Percentiles rank a stretch among this genome's conserved stretches.
These are phyloP conservation scores for Cynara cardunculus DNA, from an alignment of 129 eudicot species.

Conservation along the genomic window DNA sequence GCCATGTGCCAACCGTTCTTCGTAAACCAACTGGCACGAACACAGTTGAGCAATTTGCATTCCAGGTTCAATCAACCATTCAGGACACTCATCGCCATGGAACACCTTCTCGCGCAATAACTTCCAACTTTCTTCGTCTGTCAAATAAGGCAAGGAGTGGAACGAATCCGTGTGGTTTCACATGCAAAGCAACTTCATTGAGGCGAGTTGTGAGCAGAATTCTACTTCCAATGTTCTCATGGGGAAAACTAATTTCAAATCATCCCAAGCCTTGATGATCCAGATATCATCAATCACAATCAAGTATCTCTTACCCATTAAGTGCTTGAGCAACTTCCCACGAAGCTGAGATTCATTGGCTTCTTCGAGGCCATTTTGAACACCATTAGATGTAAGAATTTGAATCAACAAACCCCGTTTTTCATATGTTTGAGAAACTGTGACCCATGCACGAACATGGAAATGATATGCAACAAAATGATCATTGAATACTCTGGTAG, in stretches of 20 bases:
- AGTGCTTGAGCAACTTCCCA: neutral
- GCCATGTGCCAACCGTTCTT: no score
- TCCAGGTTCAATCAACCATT: conserved; percentile 9
- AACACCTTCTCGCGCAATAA: conserved; percentile 14
- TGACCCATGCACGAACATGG: neutral
- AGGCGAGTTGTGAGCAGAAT: no score
- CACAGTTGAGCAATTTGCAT: conserved; percentile 26
- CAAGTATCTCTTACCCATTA: neutral
- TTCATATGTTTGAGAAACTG: neutral
- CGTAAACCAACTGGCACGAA: no score
- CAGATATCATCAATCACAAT: no score
- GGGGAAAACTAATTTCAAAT: no score
- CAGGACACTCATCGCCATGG: conserved; percentile 9
- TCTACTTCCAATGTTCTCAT: no score
- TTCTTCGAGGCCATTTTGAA: neutral
- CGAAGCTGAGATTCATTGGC: neutral
- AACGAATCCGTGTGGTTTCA: neutral
- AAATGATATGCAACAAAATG: neutral
- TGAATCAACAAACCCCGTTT: neutral
- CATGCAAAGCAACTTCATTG: conserved; percentile 4
- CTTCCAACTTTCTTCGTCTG: conserved; percentile 24
- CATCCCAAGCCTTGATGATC: no score
- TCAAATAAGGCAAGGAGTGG: neutral
- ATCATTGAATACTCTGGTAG: no score
- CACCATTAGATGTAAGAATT: neutral